These are phyloP conservation scores for Fragaria iinumae DNA, from an alignment of 306 rosid species.

Conservation along the genomic window DNA sequence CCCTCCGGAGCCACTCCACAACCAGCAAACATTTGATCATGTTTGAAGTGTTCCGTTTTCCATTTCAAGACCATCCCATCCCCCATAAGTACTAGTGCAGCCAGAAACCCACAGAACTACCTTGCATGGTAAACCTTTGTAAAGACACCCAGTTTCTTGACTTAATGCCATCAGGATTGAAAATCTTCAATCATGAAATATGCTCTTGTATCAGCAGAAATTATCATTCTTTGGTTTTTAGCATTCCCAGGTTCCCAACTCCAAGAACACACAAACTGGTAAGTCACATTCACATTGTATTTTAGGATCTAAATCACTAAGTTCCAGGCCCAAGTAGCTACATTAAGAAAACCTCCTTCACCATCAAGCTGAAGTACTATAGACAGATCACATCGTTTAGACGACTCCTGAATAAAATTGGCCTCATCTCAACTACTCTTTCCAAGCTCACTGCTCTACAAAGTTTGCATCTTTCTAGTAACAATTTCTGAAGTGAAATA, in stretches of 20 bases:
- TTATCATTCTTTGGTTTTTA: conserved; percentile 62
- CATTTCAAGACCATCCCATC: conserved; percentile 71
- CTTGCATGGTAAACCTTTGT: conserved; percentile 59
- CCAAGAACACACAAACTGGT: conserved; percentile 77
- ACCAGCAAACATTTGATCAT: conserved; percentile 87
- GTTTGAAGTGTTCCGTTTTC: conserved; percentile 68
- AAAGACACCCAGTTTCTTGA: conserved; percentile 79
- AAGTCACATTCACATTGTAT: conserved; percentile 43
- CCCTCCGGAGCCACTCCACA: conserved; percentile 95
- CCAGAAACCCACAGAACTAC: conserved; percentile 82
- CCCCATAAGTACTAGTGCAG: conserved; percentile 86
- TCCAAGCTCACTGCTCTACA: no score
- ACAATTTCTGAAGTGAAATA: no score
- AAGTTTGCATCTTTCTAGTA: conserved; percentile 27
- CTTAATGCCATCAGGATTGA: conserved; percentile 57
- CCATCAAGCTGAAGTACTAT: conserved; percentile 74
- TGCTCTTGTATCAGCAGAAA: conserved; percentile 80
- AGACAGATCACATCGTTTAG: conserved; percentile 16
- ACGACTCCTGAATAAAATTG: conserved; percentile 64
- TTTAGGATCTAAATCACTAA: conserved; percentile 74
- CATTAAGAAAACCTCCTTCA: conserved; percentile 74
- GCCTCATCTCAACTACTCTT: conserved; percentile 32
- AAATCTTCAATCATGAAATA: conserved; percentile 69
- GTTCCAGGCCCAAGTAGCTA: conserved; percentile 83
- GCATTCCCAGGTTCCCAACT: conserved; percentile 81